Evolutionary conservation across 2,329 filamentous ascomycete genomes (phyloP).

Genomic region (Hypoxylon sp.): DNA sequence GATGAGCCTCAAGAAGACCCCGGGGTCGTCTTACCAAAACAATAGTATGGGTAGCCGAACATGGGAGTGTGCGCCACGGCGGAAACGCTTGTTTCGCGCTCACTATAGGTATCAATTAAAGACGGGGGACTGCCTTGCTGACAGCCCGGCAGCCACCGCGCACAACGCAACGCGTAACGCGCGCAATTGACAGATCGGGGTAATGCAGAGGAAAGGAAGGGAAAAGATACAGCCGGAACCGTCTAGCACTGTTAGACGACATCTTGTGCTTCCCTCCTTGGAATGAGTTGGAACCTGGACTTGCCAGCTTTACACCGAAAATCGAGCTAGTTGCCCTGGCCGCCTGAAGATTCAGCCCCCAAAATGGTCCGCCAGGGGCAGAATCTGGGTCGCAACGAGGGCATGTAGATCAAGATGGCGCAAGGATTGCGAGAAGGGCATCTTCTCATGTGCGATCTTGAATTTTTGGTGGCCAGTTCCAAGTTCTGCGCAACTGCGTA

Average conservation of each 20-base stretch:
- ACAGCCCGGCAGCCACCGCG: conserved; percentile 34
- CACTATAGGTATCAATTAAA: conserved; percentile 26
- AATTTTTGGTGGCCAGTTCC: conserved; percentile 39
- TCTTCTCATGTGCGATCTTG: conserved; percentile 43
- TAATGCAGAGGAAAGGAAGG: conserved; percentile 26
- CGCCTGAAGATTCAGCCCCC: conserved; percentile 38
- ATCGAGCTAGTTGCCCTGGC: conserved; percentile 27
- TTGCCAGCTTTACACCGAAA: conserved; percentile 52
- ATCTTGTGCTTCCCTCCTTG: conserved; percentile 51
- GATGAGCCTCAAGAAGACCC: conserved; percentile 48
- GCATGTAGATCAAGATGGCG: conserved; percentile 37
- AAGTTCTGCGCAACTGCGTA: conserved; percentile 44
- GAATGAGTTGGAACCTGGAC: conserved; percentile 36
- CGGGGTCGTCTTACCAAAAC: conserved; percentile 42
- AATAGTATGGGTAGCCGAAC: conserved; percentile 21
- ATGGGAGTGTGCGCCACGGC: conserved; percentile 31
- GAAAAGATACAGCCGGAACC: conserved; percentile 36
- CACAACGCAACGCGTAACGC: conserved; percentile 42
- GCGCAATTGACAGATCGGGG: conserved; percentile 38
- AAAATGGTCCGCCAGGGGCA: conserved; percentile 37
- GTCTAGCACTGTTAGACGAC: conserved; percentile 43
- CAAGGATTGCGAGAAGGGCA: conserved; percentile 21
- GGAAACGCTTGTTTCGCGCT: conserved; percentile 36
- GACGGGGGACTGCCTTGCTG: conserved; percentile 36
- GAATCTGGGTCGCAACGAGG: conserved; percentile 33